A percentile compares a stretch with the other conserved stretches of the same genome.
These are phyloP conservation scores for Tuber magnatum DNA, from an alignment of 495 filamentous ascomycete genomes.

Conservation along the genomic window DNA sequence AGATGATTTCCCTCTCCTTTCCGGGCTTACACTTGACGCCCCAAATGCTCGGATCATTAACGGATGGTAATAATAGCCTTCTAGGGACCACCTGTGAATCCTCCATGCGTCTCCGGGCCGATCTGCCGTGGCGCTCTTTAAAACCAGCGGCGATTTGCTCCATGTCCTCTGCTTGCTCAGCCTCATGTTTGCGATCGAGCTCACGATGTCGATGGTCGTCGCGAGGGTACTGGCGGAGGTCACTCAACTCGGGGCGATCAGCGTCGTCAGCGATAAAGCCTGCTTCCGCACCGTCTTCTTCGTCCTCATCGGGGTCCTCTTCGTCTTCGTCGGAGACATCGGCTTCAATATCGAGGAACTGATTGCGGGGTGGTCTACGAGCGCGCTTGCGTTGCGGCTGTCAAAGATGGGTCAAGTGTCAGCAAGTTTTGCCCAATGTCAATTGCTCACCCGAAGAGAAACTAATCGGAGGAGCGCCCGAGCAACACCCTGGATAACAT, in stretches of 20 bases:
- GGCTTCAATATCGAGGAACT: conserved; percentile 92
- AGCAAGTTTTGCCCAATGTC: neutral
- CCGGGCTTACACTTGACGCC: conserved; percentile 86
- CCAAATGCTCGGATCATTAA: conserved; percentile 95
- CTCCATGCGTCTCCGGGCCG: conserved; percentile 44
- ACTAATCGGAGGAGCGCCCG: conserved; percentile 1
- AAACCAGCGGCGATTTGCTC: conserved; percentile 85
- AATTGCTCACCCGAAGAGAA: conserved; percentile 15
- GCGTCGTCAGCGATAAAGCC: conserved; percentile 72
- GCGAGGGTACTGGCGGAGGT: conserved; percentile 46
- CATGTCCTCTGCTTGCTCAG: conserved; percentile 64
- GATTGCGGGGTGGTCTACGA: conserved; percentile 57
- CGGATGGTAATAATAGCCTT: conserved; percentile 79
- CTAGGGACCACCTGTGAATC: conserved; percentile 70
- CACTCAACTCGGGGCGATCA: conserved; percentile 68
- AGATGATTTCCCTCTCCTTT: conserved; percentile 86
- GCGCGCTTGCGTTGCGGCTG: conserved; percentile 53
- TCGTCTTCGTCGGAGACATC: conserved; percentile 82
- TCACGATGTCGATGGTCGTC: conserved; percentile 92
- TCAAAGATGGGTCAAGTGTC: neutral
- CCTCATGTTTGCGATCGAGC: conserved; percentile 82
- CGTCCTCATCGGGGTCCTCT: conserved; percentile 77
- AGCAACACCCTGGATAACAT: conserved; percentile 34
- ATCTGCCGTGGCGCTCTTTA: conserved; percentile 72
- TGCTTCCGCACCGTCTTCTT: conserved; percentile 81